phyloP scores from a whole-genome alignment of 371 early-diverging fungal genomes.

The Rhizopus microsporus region DNA sequence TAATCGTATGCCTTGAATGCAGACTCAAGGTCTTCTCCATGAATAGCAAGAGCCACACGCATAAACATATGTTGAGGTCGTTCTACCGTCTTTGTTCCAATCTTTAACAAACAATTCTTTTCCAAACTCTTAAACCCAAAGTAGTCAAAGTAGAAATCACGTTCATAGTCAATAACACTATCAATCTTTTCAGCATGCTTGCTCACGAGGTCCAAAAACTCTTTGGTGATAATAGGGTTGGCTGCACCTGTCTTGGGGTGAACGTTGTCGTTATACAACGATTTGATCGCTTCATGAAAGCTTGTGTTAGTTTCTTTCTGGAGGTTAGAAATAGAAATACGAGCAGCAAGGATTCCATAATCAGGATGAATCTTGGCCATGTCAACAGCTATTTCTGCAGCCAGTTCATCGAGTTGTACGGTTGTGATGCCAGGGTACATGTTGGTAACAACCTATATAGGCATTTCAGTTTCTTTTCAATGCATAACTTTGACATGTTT shows the following conservation, averaged over 20 bases:
- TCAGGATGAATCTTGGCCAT: conserved; percentile 98
- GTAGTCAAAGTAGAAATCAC: conserved; percentile 97
- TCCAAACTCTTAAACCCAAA: conserved; percentile 99
- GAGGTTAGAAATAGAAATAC: conserved; percentile 96
- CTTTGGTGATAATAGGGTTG: conserved; percentile 86
- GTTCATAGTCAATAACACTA: conserved; percentile 90
- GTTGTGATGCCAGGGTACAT: conserved; percentile 98
- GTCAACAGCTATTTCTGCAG: conserved; percentile 96
- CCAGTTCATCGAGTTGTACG: conserved; percentile 94
- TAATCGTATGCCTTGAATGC: conserved; percentile 97
- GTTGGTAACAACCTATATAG: conserved; percentile 68
- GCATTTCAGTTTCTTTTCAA: no score
- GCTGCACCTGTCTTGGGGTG: conserved; percentile 89
- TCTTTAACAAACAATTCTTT: conserved; percentile 92
- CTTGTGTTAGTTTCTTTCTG: conserved; percentile 95
- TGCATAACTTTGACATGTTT: no score
- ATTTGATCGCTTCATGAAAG: conserved; percentile 89
- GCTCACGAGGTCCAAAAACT: conserved; percentile 72
- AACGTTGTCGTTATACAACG: conserved; percentile 75
- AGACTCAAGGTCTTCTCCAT: conserved; percentile 87
- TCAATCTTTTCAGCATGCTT: conserved; percentile 84
- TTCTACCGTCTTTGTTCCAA: conserved; percentile 85
- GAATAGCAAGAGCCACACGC: conserved; percentile 98
- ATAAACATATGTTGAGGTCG: conserved; percentile 99
- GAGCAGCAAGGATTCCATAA: conserved; percentile 96